Base-by-base conservation (phyloP, 371 early-diverging fungal genomes). In the Mortierella polycephala region DNA sequence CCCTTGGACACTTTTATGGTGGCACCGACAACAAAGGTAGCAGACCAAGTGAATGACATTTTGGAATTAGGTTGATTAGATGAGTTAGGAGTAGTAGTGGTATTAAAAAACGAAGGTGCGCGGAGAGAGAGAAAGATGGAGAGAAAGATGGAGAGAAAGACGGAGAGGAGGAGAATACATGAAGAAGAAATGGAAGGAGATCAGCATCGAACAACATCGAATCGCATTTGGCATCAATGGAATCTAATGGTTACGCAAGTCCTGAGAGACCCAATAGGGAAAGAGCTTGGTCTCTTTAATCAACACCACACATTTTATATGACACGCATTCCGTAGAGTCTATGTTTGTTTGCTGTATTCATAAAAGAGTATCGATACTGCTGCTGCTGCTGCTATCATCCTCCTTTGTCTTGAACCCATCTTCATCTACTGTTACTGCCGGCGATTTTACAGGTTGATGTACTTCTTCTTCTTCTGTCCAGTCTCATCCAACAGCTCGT, bases 401-500 rank as follows among this genome's bases (percentile, higher is more conserved):
- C 30, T 30, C 30, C 30, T 30, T 30, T 30, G 30, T 30, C 30
- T 30, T 30, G 30, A 30, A 30, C 30, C 30, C 30, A 30, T 30
- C 30, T 30, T 4, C 30, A 30, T 30, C 30, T 30, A 30, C 30
- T 30, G 30, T 30, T 30, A 30, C 30, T 4, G 30, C 30, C 30
- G 30, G 30, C 30, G 4, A 30, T 44, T 65, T 71, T 71, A 76
- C 68, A 79, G 40, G 55, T 74, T 67, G 47, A 66, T 49, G 45
- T 62, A 82, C 61, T 75, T 81, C 72, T 65, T 83, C 84, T 83
- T 84, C 81, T 80, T 83, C 73, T 85, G 86, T 64, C 83, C 83
- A 52, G 86, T 81, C 81, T 85, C 84, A 64, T 85, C 84, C 71
- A 88, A 80, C 59, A 85, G 74, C 72, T 81, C 84, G 42, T 87